Evolutionary conservation across 495 filamentous ascomycete species (phyloP).

Genomic region (Podospora conica): DNA sequence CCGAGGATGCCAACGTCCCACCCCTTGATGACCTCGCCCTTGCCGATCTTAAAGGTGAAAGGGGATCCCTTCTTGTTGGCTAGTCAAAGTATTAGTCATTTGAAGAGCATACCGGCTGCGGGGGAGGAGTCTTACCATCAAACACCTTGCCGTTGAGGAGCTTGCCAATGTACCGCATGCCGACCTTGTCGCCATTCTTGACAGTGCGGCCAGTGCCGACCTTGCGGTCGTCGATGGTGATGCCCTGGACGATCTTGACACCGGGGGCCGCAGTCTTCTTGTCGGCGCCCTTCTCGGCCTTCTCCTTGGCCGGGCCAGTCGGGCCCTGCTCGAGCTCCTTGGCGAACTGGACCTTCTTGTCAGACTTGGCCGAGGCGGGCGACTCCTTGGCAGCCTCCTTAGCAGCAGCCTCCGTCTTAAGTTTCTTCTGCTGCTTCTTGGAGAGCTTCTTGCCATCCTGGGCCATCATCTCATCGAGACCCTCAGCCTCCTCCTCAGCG

Average conservation of each 20-base stretch:
- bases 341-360: constrained; percentile 98
- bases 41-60: constrained; percentile 89
- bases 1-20: constrained; percentile 93
- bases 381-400: constrained; percentile 36
- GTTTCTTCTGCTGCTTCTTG: constrained; percentile 98
- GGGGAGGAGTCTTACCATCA: constrained; percentile 59
- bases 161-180: constrained; percentile 98
- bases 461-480: constrained; percentile 75
- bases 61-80: constrained; percentile 97
- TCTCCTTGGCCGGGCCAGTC: constrained; percentile 54
- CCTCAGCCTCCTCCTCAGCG: constrained; percentile 61
- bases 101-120: constrained; percentile 5
- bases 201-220: constrained; percentile 70
- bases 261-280: constrained; percentile 46
- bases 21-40: constrained; percentile 94
- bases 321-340: constrained; percentile 97
- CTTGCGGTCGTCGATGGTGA: constrained; percentile 94
- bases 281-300: constrained; percentile 34
- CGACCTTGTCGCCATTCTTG: constrained; percentile 79
- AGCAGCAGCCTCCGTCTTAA: constrained; percentile 82
- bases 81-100: constrained; percentile 36
- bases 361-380: constrained; percentile 46
- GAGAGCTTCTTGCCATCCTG: constrained; percentile 60
- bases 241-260: constrained; percentile 73
- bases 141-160: constrained; percentile 87